Percentiles rank a stretch among this genome's conserved stretches.
Conservation (phyloP, 805 yeast species). For the Grigorovia jiainica region DNA sequence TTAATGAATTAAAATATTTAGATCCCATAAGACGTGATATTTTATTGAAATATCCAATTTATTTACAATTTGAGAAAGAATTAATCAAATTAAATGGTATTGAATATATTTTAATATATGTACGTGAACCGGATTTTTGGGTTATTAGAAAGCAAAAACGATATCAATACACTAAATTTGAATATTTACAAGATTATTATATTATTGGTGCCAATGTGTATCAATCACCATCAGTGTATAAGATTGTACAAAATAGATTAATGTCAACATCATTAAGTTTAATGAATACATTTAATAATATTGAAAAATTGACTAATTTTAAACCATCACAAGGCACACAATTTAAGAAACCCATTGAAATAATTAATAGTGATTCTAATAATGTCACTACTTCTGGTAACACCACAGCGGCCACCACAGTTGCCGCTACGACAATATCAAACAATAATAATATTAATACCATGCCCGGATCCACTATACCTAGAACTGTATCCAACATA, state of each 20-base stretch:
- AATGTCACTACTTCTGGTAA: not conserved
- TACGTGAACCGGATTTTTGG: constrained; percentile 91
- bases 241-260: constrained; percentile 63
- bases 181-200: constrained; percentile 66
- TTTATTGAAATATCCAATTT: constrained; percentile 21
- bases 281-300: constrained; percentile 36
- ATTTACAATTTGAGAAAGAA: constrained; percentile 40
- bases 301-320: constrained; percentile 43
- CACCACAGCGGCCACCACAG: not conserved
- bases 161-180: constrained; percentile 28
- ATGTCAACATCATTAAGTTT: constrained; percentile 38
- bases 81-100: constrained; percentile 72
- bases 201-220: constrained; percentile 87
- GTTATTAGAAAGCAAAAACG: constrained; percentile 75
- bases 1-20: constrained; percentile 11
- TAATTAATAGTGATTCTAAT: constrained; percentile 3
- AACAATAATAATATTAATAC: constrained; percentile 5
- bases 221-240: constrained; percentile 74
- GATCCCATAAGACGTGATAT: constrained; percentile 19
- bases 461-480: constrained; percentile 4
- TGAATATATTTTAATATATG: constrained; percentile 68
- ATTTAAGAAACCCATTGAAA: constrained; percentile 7
- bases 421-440: not conserved
- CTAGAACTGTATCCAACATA: constrained; percentile 7
- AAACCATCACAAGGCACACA: constrained; percentile 50